These are phyloP conservation scores for Cairneyella variabilis DNA, from an alignment of 495 filamentous ascomycete species.

Conservation along the genomic window DNA sequence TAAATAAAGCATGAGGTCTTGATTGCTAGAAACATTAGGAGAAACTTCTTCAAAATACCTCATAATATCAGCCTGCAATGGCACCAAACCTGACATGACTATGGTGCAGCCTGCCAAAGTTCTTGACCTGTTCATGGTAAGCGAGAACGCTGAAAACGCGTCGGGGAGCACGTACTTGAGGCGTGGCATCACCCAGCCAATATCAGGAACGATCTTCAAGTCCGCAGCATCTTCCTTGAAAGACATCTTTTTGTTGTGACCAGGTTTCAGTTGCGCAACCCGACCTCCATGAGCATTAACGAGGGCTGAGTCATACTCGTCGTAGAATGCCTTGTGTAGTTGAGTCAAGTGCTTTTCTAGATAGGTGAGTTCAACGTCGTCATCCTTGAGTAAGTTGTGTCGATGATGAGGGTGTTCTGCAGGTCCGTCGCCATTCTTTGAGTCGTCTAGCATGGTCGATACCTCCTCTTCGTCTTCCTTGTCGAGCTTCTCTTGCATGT, in stretches of 20 bases:
- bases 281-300: constrained; percentile 50
- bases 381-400: constrained; percentile 81
- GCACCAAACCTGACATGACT: constrained; percentile 86
- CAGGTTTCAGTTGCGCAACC: constrained; percentile 49
- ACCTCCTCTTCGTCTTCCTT: constrained; percentile 64
- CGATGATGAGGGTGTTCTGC: constrained; percentile 30
- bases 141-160: constrained; percentile 8
- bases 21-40: background rate
- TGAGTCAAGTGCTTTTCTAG: constrained; percentile 68
- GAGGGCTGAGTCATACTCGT: constrained; percentile 63
- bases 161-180: constrained; percentile 54
- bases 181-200: constrained; percentile 72
- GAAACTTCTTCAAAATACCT: constrained; percentile 30
- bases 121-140: constrained; percentile 27
- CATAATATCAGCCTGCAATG: constrained; percentile 69
- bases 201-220: constrained; percentile 71
- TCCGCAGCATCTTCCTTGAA: constrained; percentile 42
- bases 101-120: constrained; percentile 68
- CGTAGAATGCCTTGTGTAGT: constrained; percentile 77
- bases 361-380: constrained; percentile 73
- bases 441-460: constrained; percentile 29
- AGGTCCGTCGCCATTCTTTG: constrained; percentile 19
- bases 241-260: constrained; percentile 25
- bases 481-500: constrained; percentile 85
- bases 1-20: background rate